These are phyloP conservation scores for Arbutus unedo DNA, from an alignment of 148 eudicot genomes.

Conservation along the genomic window DNA sequence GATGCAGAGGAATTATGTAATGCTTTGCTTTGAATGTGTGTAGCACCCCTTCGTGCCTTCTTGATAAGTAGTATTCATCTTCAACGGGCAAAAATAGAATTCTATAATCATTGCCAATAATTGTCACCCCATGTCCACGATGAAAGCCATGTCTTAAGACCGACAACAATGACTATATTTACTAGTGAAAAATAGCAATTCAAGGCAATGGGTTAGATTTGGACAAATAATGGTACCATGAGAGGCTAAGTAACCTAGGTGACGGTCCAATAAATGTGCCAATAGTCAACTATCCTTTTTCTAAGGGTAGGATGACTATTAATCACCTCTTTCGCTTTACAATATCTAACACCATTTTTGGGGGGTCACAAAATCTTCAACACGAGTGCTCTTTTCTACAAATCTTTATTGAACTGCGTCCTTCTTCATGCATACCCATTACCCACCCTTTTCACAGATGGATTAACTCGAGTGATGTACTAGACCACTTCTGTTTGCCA, in stretches of 20 bases:
- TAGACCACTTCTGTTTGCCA: not conserved
- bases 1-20: not conserved
- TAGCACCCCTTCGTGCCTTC: not conserved
- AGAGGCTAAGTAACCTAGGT: not conserved
- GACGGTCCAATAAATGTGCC: not conserved
- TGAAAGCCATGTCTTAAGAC: not conserved
- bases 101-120: not conserved
- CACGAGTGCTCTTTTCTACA: not conserved
- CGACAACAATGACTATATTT: not conserved
- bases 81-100: not conserved
- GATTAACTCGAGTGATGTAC: not conserved
- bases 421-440: not conserved
- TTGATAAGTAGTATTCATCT: not conserved
- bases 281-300: not conserved
- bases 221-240: not conserved
- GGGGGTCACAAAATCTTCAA: not conserved
- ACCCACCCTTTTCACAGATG: not conserved
- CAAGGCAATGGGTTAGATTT: not conserved
- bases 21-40: not conserved
- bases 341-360: not conserved
- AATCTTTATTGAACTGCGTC: not conserved
- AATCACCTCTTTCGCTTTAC: not conserved
- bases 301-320: not conserved
- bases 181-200: not conserved
- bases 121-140: not conserved